A percentile compares a stretch with the other conserved stretches of the same genome.
These are phyloP conservation scores for Elsinoe perseae DNA, from an alignment of 2,329 filamentous ascomycete genomes.

Conservation along the genomic window DNA sequence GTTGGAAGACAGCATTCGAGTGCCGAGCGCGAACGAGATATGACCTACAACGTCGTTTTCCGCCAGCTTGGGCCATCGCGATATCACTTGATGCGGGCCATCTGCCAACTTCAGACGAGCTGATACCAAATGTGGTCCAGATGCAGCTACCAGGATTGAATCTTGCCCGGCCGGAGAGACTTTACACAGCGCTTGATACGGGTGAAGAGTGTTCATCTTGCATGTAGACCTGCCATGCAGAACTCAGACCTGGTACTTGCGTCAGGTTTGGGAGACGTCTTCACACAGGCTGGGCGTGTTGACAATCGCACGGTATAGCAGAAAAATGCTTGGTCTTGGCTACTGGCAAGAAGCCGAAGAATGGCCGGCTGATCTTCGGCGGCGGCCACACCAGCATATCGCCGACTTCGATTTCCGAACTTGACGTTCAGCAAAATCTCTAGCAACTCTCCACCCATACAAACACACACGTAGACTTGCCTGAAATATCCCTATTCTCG, in stretches of 20 bases:
- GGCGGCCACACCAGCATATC: background rate
- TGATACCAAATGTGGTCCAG: background rate
- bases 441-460: conserved; percentile 9
- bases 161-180: background rate
- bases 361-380: conserved; percentile 7
- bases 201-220: background rate
- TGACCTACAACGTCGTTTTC: background rate
- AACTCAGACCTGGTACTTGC: no score
- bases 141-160: background rate
- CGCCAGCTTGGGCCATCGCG: background rate
- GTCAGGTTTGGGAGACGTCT: no score
- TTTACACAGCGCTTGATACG: conserved; percentile 4
- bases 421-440: background rate
- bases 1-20: conserved; percentile 14
- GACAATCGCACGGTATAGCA: no score
- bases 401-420: background rate
- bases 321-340: background rate
- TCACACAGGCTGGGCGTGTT: no score
- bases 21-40: background rate
- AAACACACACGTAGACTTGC: conserved; percentile 18
- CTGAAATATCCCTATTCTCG: conserved; percentile 22
- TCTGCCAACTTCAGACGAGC: background rate
- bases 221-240: no score
- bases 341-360: background rate
- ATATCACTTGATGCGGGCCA: conserved; percentile 4